These are phyloP conservation scores for Pistacia vera DNA, from an alignment of 345 rosid genomes.

Conservation along the genomic window DNA sequence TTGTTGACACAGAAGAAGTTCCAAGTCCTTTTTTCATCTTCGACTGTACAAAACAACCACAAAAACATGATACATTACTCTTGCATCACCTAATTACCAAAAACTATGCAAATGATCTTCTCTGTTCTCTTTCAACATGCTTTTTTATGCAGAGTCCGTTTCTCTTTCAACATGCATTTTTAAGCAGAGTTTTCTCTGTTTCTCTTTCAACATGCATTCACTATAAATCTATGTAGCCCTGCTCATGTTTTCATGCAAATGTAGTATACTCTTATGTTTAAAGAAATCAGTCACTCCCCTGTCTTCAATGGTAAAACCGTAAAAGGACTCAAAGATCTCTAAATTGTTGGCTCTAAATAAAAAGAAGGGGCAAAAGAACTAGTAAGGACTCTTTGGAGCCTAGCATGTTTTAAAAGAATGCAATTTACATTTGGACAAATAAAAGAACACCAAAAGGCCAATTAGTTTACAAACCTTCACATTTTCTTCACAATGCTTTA, in stretches of 20 bases:
- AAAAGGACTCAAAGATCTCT: neutral
- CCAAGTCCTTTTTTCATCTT: conserved; percentile 77
- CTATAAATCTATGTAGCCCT: neutral
- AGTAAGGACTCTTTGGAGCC: neutral
- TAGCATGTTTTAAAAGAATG: neutral
- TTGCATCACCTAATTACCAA: neutral
- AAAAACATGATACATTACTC: conserved; percentile 5
- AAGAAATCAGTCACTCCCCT: neutral
- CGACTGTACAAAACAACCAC: conserved; percentile 44
- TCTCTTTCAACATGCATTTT: neutral
- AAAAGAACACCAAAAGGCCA: neutral
- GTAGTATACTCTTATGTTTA: neutral
- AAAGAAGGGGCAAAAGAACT: neutral
- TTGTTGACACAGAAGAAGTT: conserved; percentile 33
- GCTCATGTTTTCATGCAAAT: neutral
- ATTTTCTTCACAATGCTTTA: conserved; percentile 90
- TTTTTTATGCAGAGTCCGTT: neutral
- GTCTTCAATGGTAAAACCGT: neutral
- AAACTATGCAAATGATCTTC: neutral
- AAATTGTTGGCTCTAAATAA: conserved; percentile 6
- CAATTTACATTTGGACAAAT: neutral
- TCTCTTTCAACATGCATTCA: neutral
- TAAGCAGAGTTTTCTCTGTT: neutral
- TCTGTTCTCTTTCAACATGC: neutral
- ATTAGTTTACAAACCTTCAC: conserved; percentile 59